Base-by-base conservation (phyloP, 179 eudicot species). In the Kewa caespitosa region DNA sequence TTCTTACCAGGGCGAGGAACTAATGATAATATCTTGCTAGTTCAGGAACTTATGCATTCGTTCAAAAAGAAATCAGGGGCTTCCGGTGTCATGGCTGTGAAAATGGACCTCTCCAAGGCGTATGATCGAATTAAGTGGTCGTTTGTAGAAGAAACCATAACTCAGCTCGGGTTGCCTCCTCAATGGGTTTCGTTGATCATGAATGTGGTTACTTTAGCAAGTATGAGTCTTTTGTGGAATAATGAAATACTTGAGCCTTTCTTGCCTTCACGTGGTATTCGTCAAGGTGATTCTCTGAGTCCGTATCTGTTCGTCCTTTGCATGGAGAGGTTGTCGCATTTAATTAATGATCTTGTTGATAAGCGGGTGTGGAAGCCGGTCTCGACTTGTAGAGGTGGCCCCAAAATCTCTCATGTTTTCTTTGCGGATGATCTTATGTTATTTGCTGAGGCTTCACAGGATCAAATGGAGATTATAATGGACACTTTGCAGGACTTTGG, bases 281-380 rank as follows among this genome's bases (percentile, higher is more conserved):
- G 72, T 0, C 72, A 42, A 12, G 72, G 72, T 4, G 59, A 69
- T 14, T 27, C 59, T 6, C 18, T 69, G 1, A 41, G 57, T n/a
- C 72, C 72, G 1, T 69, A 69, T 18, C 39, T 69, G 14, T 69
- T 69, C 37, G 30, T 39, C 36, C 46, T 69, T 1, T 69, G 72
- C 22, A 11, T 69, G 55, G 72, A 69, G n/a, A 5, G 55, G 3
- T 27, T 69, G 1, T 41, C 37, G 0, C 33, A 42, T 25, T 2
- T 28, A 1, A 14, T 69, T 27, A 14, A 1, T 0, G 14, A n/a
- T 1, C n/a, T 30, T 1, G 37, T 46, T 0, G n/a, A 28, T 28
- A 32, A 69, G 2, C 17, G 23, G 13, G 6, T 0, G 0, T 69
- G 72, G 72, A 17, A 43, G 15, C 72, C 55, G 2, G 11, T 69